Evolutionary conservation across 2,329 filamentous ascomycete species (phyloP).

Genomic region (Calonectria ilicicola): DNA sequence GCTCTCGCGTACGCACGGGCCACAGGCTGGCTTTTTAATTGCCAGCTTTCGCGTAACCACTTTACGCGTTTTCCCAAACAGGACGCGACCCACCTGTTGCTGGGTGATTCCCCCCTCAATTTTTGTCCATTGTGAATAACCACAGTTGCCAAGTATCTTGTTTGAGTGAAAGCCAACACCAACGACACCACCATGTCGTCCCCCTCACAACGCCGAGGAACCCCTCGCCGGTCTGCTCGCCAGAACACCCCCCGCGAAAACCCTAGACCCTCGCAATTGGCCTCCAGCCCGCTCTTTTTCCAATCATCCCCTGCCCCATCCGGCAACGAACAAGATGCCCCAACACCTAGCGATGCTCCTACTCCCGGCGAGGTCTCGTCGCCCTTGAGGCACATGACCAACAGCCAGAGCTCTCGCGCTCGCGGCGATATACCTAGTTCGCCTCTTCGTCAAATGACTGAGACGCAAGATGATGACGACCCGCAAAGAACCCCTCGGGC

Average conservation of each 20-base stretch:
- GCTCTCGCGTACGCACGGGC: slow-evolving; percentile 42
- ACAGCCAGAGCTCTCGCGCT: slow-evolving; percentile 63
- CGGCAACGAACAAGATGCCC: slow-evolving; percentile 41
- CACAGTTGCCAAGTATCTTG: slow-evolving; percentile 29
- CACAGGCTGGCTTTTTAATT: slow-evolving; percentile 27
- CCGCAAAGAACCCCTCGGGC: slow-evolving; percentile 79
- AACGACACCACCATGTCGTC: slow-evolving; percentile 53
- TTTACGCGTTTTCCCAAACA: slow-evolving; percentile 53
- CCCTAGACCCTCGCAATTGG: slow-evolving; percentile 62
- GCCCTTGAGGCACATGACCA: slow-evolving; percentile 67
- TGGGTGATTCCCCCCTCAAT: slow-evolving; percentile 39
- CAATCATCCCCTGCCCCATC: slow-evolving; percentile 59
- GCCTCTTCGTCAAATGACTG: slow-evolving; percentile 69
- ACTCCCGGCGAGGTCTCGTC: slow-evolving; percentile 60
- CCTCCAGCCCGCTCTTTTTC: slow-evolving; percentile 87
- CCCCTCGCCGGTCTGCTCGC: slow-evolving; percentile 56
- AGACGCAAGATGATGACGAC: slow-evolving; percentile 65
- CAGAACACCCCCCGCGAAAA: slow-evolving; percentile 59
- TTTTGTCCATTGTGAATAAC: slow-evolving; percentile 37
- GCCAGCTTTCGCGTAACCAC: slow-evolving; percentile 43
- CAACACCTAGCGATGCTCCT: slow-evolving; percentile 46
- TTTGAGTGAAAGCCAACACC: slow-evolving; percentile 21
- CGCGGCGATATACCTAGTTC: slow-evolving; percentile 64
- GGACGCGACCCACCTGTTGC: slow-evolving; percentile 42
- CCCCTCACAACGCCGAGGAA: slow-evolving; percentile 59